A percentile compares a stretch with the other conserved stretches of the same genome.
phyloP scores from a whole-genome alignment of 257 asterid species.

The Linderniella brevidens region DNA sequence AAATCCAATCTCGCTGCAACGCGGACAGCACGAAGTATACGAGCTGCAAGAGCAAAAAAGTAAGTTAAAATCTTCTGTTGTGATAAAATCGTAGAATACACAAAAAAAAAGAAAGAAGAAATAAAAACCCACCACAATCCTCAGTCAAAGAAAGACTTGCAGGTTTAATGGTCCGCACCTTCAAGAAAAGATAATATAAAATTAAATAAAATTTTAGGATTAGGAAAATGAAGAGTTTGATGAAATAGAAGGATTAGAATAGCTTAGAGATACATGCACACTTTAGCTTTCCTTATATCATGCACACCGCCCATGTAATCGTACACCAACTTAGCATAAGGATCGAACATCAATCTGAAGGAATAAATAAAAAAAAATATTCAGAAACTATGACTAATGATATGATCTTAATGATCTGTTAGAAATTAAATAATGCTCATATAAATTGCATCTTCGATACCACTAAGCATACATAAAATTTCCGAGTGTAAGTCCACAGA shows the following conservation, averaged over 20 bases:
- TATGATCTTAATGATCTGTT: no score
- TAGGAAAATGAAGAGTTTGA: slow-evolving; percentile 6
- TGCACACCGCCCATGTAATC: slow-evolving; percentile 74
- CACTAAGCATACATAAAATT: no score
- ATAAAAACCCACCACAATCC: slow-evolving; percentile 54
- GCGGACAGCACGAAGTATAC: slow-evolving; percentile 79
- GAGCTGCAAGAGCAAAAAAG: slow-evolving; percentile 28
- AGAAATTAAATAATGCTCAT: no score
- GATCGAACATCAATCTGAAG: slow-evolving; percentile 76
- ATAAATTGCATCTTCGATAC: no score
- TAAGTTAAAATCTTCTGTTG: not conserved
- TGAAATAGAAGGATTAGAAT: slow-evolving; percentile 8
- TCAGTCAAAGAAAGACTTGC: slow-evolving; percentile 46
- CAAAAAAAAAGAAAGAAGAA: slow-evolving; percentile 3
- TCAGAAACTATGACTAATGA: slow-evolving; percentile 6
- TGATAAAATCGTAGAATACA: not conserved
- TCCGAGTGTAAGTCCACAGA: not conserved
- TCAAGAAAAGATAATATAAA: slow-evolving; percentile 10
- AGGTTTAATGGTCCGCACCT: slow-evolving; percentile 64
- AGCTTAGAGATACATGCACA: slow-evolving; percentile 61
- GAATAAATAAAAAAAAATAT: slow-evolving; percentile 7
- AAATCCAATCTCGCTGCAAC: slow-evolving; percentile 68
- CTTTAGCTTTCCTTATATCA: slow-evolving; percentile 72
- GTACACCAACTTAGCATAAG: slow-evolving; percentile 59
- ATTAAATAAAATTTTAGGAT: slow-evolving; percentile 9